Base-by-base conservation (phyloP, 441 rosid genomes). In the Arabidopsis hybrid region DNA sequence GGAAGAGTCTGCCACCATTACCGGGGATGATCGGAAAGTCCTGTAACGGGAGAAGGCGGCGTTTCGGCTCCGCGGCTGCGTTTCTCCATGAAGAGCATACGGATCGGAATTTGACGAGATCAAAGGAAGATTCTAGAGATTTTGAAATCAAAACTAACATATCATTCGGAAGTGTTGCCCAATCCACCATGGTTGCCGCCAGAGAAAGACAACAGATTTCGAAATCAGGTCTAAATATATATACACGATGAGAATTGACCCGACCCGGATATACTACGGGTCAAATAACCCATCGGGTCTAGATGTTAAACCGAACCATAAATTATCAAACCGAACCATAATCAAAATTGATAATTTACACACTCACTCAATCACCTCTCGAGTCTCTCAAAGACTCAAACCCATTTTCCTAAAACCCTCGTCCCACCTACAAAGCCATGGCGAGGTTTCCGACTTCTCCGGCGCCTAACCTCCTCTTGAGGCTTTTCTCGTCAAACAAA, bases 101-200 rank as follows among this genome's bases (percentile, higher is more conserved):
- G 34, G 34, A 32, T 4, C 34, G 34, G 34, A 32, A 32, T 32
- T 32, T 32, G 34, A 32, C 34, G 5, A 32, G 34, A 32, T 32
- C 34, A 5, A 32, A 32, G 34, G 34, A 32, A 32, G 34, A 32
- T 32, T 32, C 34, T 32, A 32, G 34, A 32, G 35, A 32, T 32
- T 78, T 77, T 36, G 89, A 74, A 66, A 87, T 85, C 29, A 72
- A 78, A 58, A 77, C 78, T 6, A 92, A 46, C 50, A 90, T 91
- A 46, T 92, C 96, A 65, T 75, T 78, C 5, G 96, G 94, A 12
- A 88, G 84, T n/a, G 63, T 56, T 21, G 84, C 51, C 93, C 93
- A 90, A 38, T 84, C 92, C 11, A 80, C 87, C 92, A 86, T 50
- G 26, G 26, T 21, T 21, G 3, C 34, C 34, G 34, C 34, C 34